Percentiles rank a stretch among this genome's conserved stretches.
Evolutionary conservation across 73 alveolate genomes (phyloP).

Genomic region (Paramecium biaurelia): DNA sequence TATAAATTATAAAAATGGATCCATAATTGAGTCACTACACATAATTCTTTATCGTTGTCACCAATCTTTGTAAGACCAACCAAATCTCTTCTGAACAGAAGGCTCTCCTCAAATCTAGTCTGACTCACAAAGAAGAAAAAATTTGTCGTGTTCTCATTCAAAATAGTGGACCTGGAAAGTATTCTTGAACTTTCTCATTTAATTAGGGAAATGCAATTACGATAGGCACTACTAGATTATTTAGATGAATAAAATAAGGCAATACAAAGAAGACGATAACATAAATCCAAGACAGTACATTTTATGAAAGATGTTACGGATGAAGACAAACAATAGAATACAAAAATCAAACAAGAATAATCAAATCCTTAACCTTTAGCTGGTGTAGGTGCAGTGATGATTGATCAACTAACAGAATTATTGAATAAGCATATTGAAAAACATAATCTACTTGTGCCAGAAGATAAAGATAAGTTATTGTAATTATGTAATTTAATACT

Average conservation of each 20-base stretch:
- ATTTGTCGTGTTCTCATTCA: background rate
- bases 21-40: constrained; percentile 51
- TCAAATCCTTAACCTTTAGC: background rate
- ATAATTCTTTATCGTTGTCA: constrained; percentile 44
- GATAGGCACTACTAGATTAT: constrained; percentile 30
- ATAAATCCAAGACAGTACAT: constrained; percentile 38
- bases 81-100: constrained; percentile 50
- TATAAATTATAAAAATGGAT: constrained; percentile 36
- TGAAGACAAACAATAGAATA: background rate
- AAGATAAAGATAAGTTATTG: background rate
- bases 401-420: background rate
- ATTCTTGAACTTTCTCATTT: background rate
- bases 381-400: background rate
- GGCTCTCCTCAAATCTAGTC: constrained; percentile 10
- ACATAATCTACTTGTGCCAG: background rate
- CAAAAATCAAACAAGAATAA: background rate
- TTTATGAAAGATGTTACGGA: background rate
- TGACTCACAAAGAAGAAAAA: constrained; percentile 8
- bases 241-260: background rate
- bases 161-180: constrained; percentile 50
- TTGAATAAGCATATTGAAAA: background rate
- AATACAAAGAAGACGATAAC: background rate
- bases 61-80: constrained; percentile 31
- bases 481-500: background rate
- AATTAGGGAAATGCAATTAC: constrained; percentile 20